Evolutionary conservation across 78 protist genomes (phyloP).

Genomic region (Diacronema lutheri): DNA sequence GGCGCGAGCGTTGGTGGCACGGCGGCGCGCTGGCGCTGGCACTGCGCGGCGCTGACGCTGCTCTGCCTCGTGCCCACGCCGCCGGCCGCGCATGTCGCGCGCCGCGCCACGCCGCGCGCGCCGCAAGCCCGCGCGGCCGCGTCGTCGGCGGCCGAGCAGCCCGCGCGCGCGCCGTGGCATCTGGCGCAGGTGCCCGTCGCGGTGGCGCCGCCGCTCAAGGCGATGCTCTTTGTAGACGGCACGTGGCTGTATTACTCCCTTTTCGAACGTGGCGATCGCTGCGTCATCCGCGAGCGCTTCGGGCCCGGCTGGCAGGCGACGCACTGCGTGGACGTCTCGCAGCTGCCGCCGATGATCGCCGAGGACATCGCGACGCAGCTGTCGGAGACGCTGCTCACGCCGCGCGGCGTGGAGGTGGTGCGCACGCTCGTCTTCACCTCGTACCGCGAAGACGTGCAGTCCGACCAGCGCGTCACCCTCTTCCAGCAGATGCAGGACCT

Average conservation of each 20-base stretch:
- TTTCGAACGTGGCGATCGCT: background rate
- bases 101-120: too few relatives aligned
- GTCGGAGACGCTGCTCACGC: too few relatives aligned
- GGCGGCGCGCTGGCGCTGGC: too few relatives aligned
- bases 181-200: too few relatives aligned
- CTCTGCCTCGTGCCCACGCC: too few relatives aligned
- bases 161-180: too few relatives aligned
- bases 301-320: background rate
- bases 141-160: too few relatives aligned
- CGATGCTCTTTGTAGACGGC: constrained; percentile 7
- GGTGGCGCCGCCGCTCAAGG: background rate
- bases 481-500: background rate
- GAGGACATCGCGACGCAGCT: background rate
- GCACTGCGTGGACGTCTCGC: background rate
- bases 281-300: background rate
- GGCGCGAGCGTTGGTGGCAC: too few relatives aligned
- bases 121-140: too few relatives aligned
- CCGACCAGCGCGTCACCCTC: background rate
- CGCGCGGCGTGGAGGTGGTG: background rate
- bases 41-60: too few relatives aligned
- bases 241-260: constrained; percentile 14
- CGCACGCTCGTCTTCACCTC: constrained; percentile 3
- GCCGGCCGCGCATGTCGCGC: too few relatives aligned
- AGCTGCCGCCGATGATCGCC: background rate
- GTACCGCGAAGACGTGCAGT: background rate